Evolutionary conservation across 306 rosid species (phyloP), one percentile per base, ranked within the genome.

Genomic region (Adenanthera pavonina): DNA sequence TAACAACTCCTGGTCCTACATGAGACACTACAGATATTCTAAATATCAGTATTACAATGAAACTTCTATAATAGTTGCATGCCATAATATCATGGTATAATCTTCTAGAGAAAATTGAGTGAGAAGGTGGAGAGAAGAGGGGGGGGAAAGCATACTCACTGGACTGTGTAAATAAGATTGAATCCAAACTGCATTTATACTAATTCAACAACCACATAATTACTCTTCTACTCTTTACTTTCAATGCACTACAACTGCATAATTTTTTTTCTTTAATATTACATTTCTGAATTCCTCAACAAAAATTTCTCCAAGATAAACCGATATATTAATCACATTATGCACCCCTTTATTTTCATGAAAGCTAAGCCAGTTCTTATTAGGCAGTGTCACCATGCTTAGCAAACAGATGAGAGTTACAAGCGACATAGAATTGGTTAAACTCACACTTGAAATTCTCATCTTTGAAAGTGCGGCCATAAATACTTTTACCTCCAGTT

Each of bases 401-500:
- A 35, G 19, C 64, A 70, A 65, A 65, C 34, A 13, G 30, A 47
- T 13, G 33, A 78, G 62, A 43, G 41, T 47, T 30, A 51, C 59
- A 62, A 51, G 77, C 75, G 83, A 70, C 70, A 61, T 15, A 9
- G 19, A 66, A 14, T 52, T 44, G 76, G 69, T 38, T 33, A 79
- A 74, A 83, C 98, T 89, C 81, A 95, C 99, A 82, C 64, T 93
- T 92, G 69, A 95, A 95, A 87, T 95, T 95, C 88, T 95, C 99
- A 76, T 95, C 97, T 78, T 89, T 95, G 82, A 95, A 95, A 41
- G 97, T 95, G 59, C 98, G 99, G 25, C 99, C 99, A 13, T 95
- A 95, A 35, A 95, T 95, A 65, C 99, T 95, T 83, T 93, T 93
- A 74, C 99, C 98, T 81, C 98, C 98, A 57, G 97, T 95, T 72